Base-by-base conservation (phyloP, 164 flowering plant species). In the Echeveria elegans region DNA sequence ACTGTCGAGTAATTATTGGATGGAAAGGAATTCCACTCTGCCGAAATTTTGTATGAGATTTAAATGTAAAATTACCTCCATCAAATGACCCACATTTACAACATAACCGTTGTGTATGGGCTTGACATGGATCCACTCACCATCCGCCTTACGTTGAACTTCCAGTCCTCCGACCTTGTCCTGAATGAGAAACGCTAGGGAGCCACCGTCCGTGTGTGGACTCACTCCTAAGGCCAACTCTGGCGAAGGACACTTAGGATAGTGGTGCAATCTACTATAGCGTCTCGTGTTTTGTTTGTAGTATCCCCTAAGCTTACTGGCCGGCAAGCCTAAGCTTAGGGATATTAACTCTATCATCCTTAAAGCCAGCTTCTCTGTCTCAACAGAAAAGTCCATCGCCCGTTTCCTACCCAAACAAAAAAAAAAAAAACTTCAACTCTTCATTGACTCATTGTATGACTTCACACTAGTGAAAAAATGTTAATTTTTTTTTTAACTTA, bases 71-170 rank as follows among this genome's bases (percentile, higher is more conserved):
- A 32, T 56, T 56, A 56, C 61, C 28, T 56, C 61, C 32, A 56
- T 28, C 31, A 56, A 26, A 15, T 56, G 4, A 12, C 61, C 61
- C 1, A 56, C 32, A 19, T 28, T 28, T 28, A 56, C 61, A 0
- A 56, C 61, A 14, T 56, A 56, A 12, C 19, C 61, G 61, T 56
- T 56, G 61, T 32, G 32, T 32, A 56, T 56, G 61, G 61, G 61
- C 61, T 28, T 56, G 61, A 56, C 61, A 2, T 32, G 61, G 61
- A 56, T 56, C 61, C 61, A 56, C 32, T 56, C 61, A 0, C 61
- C 61, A 29, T 56, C 61, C 18, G 61, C 32, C 61, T 32, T 56
- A 19, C 61, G 61, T 9, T 56, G 31, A 18, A 56, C 7, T 32
- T 56, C 61, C 19, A 56, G 18, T 19, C 61, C 61, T 28, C 61